Conservation (phyloP, 192 early-diverging fungal genomes). For the Phlyctochytrium planicorne region DNA sequence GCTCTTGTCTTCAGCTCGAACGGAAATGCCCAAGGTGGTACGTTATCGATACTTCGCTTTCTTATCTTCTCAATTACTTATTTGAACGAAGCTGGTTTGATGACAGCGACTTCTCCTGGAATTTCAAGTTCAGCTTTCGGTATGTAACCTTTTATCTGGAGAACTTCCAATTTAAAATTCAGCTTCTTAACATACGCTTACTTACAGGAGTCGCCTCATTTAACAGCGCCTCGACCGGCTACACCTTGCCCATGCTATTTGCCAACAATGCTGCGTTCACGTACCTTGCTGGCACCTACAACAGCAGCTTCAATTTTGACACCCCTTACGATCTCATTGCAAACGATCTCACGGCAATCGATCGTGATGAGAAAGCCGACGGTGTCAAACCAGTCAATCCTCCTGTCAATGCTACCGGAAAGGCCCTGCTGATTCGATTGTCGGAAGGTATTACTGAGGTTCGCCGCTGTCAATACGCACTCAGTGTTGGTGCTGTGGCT, state of each 20-base stretch:
- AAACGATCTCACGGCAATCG: neutral
- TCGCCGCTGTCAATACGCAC: neutral
- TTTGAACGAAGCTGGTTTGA: slow-evolving; percentile 35
- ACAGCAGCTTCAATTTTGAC: slow-evolving; percentile 5
- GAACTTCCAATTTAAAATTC: too few species aligned
- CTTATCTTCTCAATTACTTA: too few species aligned
- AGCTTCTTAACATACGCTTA: too few species aligned
- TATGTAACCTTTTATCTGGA: too few species aligned
- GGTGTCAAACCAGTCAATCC: neutral
- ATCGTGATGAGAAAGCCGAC: slow-evolving; percentile 1
- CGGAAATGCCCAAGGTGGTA: slow-evolving; percentile 64
- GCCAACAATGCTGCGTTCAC: neutral
- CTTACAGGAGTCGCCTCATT: slow-evolving; percentile 10
- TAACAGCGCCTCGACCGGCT: slow-evolving; percentile 4
- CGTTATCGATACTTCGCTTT: slow-evolving; percentile 62
- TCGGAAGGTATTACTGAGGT: neutral
- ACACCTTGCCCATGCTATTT: neutral
- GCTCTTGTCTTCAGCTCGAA: slow-evolving; percentile 54
- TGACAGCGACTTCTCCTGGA: slow-evolving; percentile 10
- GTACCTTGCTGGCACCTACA: neutral
- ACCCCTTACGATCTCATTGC: slow-evolving; percentile 6
- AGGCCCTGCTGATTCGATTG: slow-evolving; percentile 7
- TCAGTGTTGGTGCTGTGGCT: neutral
- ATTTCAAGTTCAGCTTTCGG: slow-evolving; percentile 7
- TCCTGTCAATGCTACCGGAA: slow-evolving; percentile 6